Evolutionary conservation across 2,329 filamentous ascomycete genomes (phyloP).

Genomic region (Aspergillus floridensis): DNA sequence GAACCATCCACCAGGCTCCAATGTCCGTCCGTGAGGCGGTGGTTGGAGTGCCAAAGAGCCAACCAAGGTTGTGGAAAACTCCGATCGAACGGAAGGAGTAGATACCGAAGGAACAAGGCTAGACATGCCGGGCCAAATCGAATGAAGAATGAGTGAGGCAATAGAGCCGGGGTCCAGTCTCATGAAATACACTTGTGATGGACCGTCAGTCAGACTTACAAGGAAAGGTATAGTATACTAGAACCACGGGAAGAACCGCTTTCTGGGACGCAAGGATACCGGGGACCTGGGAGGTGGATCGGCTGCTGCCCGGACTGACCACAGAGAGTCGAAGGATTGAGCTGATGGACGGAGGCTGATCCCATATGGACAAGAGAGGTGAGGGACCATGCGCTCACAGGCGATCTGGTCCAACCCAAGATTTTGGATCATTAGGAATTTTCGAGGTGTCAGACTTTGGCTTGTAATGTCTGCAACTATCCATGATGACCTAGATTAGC

Average conservation of each 20-base stretch:
- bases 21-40: background rate
- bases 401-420: background rate
- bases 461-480: too few relatives aligned
- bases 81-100: background rate
- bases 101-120: background rate
- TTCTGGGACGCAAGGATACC: constrained; percentile 7
- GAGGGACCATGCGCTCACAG: background rate
- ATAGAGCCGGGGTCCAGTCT: background rate
- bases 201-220: background rate
- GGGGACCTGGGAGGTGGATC: constrained; percentile 7
- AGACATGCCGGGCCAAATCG: background rate
- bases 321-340: background rate
- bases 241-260: constrained; percentile 7
- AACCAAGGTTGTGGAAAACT: background rate
- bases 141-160: background rate
- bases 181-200: constrained; percentile 1
- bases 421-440: background rate
- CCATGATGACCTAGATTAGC: too few relatives aligned
- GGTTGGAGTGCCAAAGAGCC: background rate
- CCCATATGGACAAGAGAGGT: background rate
- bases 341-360: background rate
- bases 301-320: background rate
- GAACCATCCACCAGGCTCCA: background rate
- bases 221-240: background rate
- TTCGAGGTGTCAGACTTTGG: background rate